These are phyloP conservation scores for Lithocarpus polystachyus DNA, from an alignment of 306 rosid genomes.

Conservation along the genomic window DNA sequence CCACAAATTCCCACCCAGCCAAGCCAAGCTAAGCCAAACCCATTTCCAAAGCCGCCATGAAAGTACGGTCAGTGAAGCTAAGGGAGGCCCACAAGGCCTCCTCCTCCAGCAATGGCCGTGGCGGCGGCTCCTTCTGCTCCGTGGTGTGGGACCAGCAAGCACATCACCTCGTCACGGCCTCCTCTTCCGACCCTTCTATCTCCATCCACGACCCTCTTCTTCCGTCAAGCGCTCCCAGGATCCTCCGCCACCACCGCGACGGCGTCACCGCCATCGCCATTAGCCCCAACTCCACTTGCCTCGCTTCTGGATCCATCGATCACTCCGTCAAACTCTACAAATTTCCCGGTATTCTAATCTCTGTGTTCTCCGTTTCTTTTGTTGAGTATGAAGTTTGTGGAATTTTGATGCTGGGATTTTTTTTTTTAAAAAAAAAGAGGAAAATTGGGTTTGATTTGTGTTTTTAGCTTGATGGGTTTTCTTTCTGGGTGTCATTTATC, in stretches of 20 bases:
- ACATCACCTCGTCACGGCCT: slow-evolving; percentile 66
- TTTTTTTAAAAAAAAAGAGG: too few relatives aligned
- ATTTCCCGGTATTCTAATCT: slow-evolving; percentile 59
- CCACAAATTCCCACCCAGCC: background rate
- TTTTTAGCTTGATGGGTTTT: too few relatives aligned
- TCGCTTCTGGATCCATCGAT: slow-evolving; percentile 91
- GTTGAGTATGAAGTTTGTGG: background rate
- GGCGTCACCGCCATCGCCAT: slow-evolving; percentile 89
- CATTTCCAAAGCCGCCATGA: slow-evolving; percentile 42
- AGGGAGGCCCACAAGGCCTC: slow-evolving; percentile 66
- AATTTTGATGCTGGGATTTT: background rate
- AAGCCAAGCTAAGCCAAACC: background rate
- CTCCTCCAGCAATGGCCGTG: slow-evolving; percentile 27
- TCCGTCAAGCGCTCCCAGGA: slow-evolving; percentile 56
- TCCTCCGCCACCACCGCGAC: slow-evolving; percentile 89
- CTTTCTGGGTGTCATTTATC: too few relatives aligned
- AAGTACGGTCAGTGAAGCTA: slow-evolving; percentile 77
- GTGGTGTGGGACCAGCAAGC: slow-evolving; percentile 85
- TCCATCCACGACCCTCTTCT: slow-evolving; percentile 73
- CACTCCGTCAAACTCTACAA: slow-evolving; percentile 96
- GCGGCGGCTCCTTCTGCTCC: slow-evolving; percentile 65
- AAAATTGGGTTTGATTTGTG: background rate
- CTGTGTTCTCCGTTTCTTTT: background rate
- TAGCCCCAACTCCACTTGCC: slow-evolving; percentile 92
- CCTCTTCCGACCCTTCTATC: slow-evolving; percentile 60